Conservation (phyloP, 306 rosid genomes). For the Chamaecrista fasciculata region DNA sequence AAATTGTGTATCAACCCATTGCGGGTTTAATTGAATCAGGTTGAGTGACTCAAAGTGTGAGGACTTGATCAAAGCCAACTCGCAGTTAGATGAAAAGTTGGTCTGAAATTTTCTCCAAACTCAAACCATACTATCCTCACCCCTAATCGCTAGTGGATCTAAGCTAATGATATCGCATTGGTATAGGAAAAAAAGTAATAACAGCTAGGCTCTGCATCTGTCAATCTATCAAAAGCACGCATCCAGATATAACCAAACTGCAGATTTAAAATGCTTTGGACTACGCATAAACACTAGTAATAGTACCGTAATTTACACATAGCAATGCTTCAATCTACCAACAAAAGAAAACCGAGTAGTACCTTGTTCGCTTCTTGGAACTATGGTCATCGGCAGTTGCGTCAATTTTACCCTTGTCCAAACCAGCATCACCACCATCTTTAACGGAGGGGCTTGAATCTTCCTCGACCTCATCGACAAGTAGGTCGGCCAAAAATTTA, state of each 20-base stretch:
- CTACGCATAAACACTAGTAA: neutral
- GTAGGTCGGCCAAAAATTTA: conserved; percentile 45
- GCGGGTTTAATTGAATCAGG: too few species aligned
- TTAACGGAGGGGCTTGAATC: conserved; percentile 31
- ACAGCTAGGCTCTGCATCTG: neutral
- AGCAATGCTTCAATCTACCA: neutral
- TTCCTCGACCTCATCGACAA: conserved; percentile 30
- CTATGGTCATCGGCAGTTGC: conserved; percentile 35
- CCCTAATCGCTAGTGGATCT: too few species aligned
- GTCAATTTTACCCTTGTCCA: conserved; percentile 34
- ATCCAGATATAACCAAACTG: neutral
- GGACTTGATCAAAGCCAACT: too few species aligned
- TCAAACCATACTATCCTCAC: too few species aligned
- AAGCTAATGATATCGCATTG: neutral
- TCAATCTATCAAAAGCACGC: neutral
- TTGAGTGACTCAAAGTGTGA: too few species aligned
- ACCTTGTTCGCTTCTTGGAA: conserved; percentile 68
- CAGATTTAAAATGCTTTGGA: neutral
- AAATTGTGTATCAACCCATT: too few species aligned
- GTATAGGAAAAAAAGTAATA: neutral
- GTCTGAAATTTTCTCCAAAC: too few species aligned
- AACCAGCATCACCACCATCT: neutral
- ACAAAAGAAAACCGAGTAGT: neutral
- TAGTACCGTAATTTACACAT: neutral
- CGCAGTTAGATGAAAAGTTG: too few species aligned